These are phyloP conservation scores for Yarrowia phangngaensis DNA, from an alignment of 805 yeast species.

Conservation along the genomic window DNA sequence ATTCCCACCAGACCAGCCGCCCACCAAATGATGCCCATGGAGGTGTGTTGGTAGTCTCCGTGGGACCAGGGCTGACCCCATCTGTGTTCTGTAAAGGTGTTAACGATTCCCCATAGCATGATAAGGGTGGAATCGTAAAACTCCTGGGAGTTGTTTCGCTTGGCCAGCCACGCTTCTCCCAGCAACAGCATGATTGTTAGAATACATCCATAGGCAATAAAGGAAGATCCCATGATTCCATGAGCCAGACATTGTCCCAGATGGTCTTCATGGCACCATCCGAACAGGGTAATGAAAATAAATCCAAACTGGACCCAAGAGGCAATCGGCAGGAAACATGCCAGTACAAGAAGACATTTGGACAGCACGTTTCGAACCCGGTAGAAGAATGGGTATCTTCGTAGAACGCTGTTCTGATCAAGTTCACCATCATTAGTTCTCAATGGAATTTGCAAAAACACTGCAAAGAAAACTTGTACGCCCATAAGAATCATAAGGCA, in stretches of 20 bases:
- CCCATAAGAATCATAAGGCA: conserved; percentile 37
- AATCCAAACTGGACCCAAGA: conserved; percentile 80
- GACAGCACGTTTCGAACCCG: conserved; percentile 36
- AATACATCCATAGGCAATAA: conserved; percentile 73
- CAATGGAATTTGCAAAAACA: conserved; percentile 33
- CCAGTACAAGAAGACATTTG: conserved; percentile 31
- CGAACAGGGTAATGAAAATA: conserved; percentile 79
- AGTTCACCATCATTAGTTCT: conserved; percentile 17
- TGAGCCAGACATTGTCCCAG: conserved; percentile 96
- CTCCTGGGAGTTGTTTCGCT: conserved; percentile 63
- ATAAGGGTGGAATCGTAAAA: conserved; percentile 76
- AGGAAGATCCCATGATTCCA: conserved; percentile 93
- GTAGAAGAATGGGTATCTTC: conserved; percentile 38
- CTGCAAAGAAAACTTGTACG: conserved; percentile 40
- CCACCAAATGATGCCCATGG: conserved; percentile 98
- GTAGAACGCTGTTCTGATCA: conserved; percentile 39
- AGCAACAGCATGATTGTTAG: conserved; percentile 61
- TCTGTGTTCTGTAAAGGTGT: conserved; percentile 93
- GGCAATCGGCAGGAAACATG: conserved; percentile 42
- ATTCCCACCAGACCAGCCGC: conserved; percentile 86
- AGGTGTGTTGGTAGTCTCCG: conserved; percentile 92
- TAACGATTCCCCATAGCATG: conserved; percentile 87
- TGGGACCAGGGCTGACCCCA: conserved; percentile 95
- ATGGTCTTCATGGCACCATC: conserved; percentile 72
- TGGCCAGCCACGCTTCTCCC: conserved; percentile 56